These are phyloP conservation scores for Peterozyma xylosa DNA, from an alignment of 805 yeast genomes.

Conservation along the genomic window DNA sequence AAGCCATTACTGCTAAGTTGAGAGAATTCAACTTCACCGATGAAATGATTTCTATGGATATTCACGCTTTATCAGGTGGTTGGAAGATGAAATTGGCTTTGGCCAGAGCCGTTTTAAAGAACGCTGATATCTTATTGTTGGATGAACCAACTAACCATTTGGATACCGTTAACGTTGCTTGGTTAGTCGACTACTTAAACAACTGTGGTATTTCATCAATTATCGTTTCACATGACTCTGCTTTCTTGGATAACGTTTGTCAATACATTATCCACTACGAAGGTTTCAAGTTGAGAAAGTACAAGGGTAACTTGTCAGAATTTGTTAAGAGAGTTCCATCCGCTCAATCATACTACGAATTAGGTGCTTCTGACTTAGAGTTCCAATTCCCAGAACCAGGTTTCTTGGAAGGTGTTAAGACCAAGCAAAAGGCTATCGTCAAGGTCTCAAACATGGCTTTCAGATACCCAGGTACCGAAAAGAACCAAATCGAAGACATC, in stretches of 20 bases:
- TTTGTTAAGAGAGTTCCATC: constrained; percentile 98
- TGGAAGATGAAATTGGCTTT: constrained; percentile 99
- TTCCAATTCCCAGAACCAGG: constrained; percentile 99
- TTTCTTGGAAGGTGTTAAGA: constrained; percentile 99
- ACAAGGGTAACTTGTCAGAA: constrained; percentile 99
- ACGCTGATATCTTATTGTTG: constrained; percentile 94
- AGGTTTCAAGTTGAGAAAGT: constrained; percentile 98
- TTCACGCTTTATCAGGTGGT: constrained; percentile 98
- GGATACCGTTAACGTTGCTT: constrained; percentile 99
- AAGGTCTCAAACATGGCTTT: constrained; percentile 95
- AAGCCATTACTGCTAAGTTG: constrained; percentile 66
- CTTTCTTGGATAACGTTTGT: constrained; percentile 95
- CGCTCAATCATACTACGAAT: constrained; percentile 97
- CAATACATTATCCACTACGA: constrained; percentile 99
- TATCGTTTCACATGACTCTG: constrained; percentile 98
- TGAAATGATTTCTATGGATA: constrained; percentile 90
- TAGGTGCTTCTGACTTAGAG: constrained; percentile 96
- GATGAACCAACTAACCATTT: constrained; percentile 99
- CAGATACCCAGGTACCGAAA: constrained; percentile 99
- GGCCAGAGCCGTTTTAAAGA: constrained; percentile 98
- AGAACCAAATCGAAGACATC: constrained; percentile 88
- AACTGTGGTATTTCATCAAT: constrained; percentile 98
- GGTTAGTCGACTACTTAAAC: constrained; percentile 98
- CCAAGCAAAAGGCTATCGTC: constrained; percentile 99
- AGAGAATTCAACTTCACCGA: constrained; percentile 89